Evolutionary conservation across 176 grass and related monocot species (phyloP).

Genomic region (Aegilops umbellulata): DNA sequence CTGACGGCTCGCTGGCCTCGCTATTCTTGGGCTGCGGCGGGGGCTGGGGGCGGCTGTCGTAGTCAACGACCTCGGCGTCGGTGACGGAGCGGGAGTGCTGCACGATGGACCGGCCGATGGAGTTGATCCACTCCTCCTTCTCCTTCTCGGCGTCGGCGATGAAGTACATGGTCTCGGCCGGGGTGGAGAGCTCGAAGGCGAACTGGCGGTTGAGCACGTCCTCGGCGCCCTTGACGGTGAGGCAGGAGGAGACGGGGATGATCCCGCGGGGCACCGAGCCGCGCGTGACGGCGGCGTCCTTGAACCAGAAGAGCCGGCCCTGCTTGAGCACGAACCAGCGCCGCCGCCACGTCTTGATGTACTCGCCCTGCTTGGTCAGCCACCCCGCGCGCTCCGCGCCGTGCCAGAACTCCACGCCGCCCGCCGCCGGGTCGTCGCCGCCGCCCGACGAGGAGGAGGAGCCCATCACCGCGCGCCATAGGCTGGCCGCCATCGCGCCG

Average conservation of each 20-base stretch:
- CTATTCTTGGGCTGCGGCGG: slow-evolving; percentile 13
- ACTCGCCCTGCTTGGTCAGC: slow-evolving; percentile 96
- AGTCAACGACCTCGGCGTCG: slow-evolving; percentile 87
- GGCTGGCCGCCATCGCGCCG: slow-evolving; percentile 57
- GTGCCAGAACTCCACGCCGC: slow-evolving; percentile 90
- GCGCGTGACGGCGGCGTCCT: slow-evolving; percentile 66
- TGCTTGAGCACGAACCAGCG: slow-evolving; percentile 98
- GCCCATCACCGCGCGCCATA: slow-evolving; percentile 68
- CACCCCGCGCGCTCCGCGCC: slow-evolving; percentile 68
- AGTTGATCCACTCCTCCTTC: slow-evolving; percentile 99
- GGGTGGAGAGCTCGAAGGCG: slow-evolving; percentile 91
- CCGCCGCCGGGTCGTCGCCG: slow-evolving; percentile 24
- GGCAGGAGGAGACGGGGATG: slow-evolving; percentile 82
- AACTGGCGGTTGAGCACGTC: slow-evolving; percentile 85
- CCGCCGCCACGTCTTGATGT: slow-evolving; percentile 99
- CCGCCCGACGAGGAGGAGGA: slow-evolving; percentile 1
- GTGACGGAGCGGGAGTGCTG: slow-evolving; percentile 94
- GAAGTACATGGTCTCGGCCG: slow-evolving; percentile 94
- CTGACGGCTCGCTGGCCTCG: not conserved
- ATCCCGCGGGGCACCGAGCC: slow-evolving; percentile 74
- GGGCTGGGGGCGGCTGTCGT: slow-evolving; percentile 60
- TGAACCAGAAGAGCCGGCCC: slow-evolving; percentile 97
- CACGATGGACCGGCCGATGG: slow-evolving; percentile 94
- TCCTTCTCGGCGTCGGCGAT: slow-evolving; percentile 97
- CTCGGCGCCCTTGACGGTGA: slow-evolving; percentile 97